Percentiles rank a stretch among this genome's conserved stretches.
phyloP scores from a whole-genome alignment of 768 basidiomycete genomes.

The Naganishia randhawae region DNA sequence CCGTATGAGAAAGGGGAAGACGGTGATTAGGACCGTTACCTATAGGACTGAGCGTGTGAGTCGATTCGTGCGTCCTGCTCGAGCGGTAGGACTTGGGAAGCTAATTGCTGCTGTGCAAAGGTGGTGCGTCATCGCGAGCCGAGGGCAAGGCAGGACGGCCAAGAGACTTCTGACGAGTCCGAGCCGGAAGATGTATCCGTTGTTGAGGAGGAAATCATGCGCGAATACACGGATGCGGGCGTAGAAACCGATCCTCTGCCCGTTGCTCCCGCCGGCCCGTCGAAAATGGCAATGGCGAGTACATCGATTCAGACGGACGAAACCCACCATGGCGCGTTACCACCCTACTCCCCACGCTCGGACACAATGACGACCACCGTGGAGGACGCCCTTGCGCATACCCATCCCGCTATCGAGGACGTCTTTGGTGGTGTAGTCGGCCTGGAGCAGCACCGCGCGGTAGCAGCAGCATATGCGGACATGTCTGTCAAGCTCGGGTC shows the following conservation, averaged over 20 bases:
- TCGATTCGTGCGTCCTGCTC: not conserved
- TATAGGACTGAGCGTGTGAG: constrained; percentile 10
- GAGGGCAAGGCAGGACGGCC: not conserved
- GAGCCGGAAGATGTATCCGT: constrained; percentile 11
- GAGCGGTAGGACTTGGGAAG: not conserved
- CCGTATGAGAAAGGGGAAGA: constrained; percentile 8
- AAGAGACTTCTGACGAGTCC: not conserved
- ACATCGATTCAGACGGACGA: constrained; percentile 11
- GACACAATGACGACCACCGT: not conserved
- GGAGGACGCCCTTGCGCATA: not conserved
- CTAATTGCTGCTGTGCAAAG: not conserved
- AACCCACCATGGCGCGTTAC: constrained; percentile 11
- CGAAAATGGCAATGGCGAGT: not conserved
- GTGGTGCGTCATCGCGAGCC: constrained; percentile 1
- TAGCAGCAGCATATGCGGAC: not conserved
- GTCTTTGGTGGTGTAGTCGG: not conserved
- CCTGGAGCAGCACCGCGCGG: constrained; percentile 4
- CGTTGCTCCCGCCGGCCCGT: not conserved
- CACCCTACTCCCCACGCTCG: constrained; percentile 12
- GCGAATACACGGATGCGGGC: constrained; percentile 5
- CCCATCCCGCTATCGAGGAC: constrained; percentile 13
- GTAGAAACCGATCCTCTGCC: constrained; percentile 8
- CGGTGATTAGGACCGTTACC: constrained; percentile 14
- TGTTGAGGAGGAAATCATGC: constrained; percentile 11
- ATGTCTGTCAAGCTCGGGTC: not conserved